Base-by-base conservation (phyloP, 768 basidiomycete genomes). In the Leucocoprinus leucothites region DNA sequence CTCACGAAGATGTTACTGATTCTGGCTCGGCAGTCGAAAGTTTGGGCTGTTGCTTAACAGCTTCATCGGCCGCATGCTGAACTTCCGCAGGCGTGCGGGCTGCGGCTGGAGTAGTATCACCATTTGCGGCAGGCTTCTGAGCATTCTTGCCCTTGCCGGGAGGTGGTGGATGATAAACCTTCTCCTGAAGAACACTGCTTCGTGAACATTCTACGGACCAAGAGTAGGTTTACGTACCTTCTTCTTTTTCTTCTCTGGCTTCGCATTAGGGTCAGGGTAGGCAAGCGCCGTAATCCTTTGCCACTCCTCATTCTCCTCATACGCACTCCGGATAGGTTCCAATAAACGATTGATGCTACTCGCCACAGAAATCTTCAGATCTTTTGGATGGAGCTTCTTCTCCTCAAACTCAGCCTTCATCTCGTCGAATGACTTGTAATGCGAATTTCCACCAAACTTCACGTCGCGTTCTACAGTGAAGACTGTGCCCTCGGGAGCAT, bases 151-250 rank as follows among this genome's bases (percentile, higher is more conserved):
- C 89, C 60, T 85, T 91, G 1, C 88, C 89, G 0, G 88, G 88
- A 1, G 89, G 90, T 7, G 89, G 90, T 3, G 90, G 90, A 63
- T 87, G 86, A 74, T 91, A 92, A 7, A 86, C 84, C 67, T 91
- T 90, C 53, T 84, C 85, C 89, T 90, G 56, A 0, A 60, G 19
- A 34, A 56, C 48, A 24, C n/a, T 42, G 21, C 11, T 16, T 14
- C 18, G 22, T 31, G 18, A 58, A 6, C 24, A 43, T 26, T 25
- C 16, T 9, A 22, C 51, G 1, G 44, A n/a, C 8, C 43, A 38
- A 3, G 26, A 41, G 1, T 11, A 51, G 50, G 31, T 16, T 3
- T 58, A 31, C 53, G 34, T 38, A 74, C 75, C 75, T 88, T 88
- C 69, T 89, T 91, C 71, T n/a, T 85, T 59, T 84, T 85, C 60